Evolutionary conservation across 805 yeast genomes (phyloP), one percentile per base, ranked within the genome.

Genomic region (Metschnikowia drakensbergensis): DNA sequence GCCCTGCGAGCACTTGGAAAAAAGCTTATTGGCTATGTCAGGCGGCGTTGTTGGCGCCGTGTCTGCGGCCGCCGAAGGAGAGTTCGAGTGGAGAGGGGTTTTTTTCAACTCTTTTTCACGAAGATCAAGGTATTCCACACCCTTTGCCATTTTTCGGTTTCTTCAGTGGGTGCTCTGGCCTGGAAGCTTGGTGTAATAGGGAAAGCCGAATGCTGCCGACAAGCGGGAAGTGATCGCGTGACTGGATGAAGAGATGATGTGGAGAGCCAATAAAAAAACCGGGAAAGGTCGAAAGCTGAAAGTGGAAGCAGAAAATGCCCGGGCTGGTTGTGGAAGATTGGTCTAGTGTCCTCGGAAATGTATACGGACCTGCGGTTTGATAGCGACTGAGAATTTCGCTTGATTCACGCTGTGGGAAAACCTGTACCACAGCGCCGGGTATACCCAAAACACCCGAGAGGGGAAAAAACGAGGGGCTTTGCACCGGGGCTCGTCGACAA

Each of bases 1-100:
- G 5, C 75, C 68, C 4, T 74, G 72, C 4, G 75, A 68, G n/a
- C 62, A 49, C 13, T 58, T 57, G 3, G 62, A 33, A 22, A 68
- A 43, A 28, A 61, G 46, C 41, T 50, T 10, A 62, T 53, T n/a
- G 55, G 61, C 48, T 63, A 61, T 34, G 49, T 55, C 11, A 53
- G 49, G n/a, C 54, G 49, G 9, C 50, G 45, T 25, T 62, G 54
- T 23, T 53, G 58, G 25, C 65, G 7, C 8, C 11, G 28, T 7
- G 27, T 25, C 23, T 25, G 35, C 23, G 39, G 22, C 6, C 6
- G 22, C 17, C 8, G 36, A n/a, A 22, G 35, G 22, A 5, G 43
- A 30, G 3, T n/a, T 13, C 28, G 31, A 13, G 17, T 40, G 43
- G 31, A n/a, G 29, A 11, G 31, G 23, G 35, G 23, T 13, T 26